These are phyloP conservation scores for Penicillium sp. DNA, from an alignment of 2,329 filamentous ascomycete genomes.

Conservation along the genomic window DNA sequence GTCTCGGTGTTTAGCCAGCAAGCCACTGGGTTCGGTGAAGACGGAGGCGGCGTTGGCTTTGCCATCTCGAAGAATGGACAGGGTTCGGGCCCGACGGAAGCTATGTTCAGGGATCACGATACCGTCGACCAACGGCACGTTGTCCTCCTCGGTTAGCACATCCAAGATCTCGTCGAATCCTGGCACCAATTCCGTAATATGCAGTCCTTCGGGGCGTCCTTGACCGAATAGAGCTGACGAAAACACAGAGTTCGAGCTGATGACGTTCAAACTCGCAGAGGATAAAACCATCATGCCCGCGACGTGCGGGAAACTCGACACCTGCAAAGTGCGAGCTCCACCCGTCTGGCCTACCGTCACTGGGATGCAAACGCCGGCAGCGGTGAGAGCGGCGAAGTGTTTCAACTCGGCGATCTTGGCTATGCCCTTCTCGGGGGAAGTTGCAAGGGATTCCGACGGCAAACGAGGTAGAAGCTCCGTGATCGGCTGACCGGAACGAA, in stretches of 20 bases:
- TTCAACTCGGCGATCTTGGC: conserved; percentile 68
- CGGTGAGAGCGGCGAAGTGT: conserved; percentile 82
- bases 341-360: conserved; percentile 74
- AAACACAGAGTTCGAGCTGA: conserved; percentile 93
- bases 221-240: conserved; percentile 89
- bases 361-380: conserved; percentile 75
- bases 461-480: conserved; percentile 77
- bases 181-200: conserved; percentile 78
- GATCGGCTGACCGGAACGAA: conserved; percentile 69
- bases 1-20: conserved; percentile 84
- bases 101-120: conserved; percentile 96
- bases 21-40: conserved; percentile 79
- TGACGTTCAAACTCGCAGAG: conserved; percentile 73
- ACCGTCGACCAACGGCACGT: conserved; percentile 80
- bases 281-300: conserved; percentile 92
- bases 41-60: conserved; percentile 73
- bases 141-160: conserved; percentile 82
- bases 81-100: conserved; percentile 82
- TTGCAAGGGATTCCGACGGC: conserved; percentile 67
- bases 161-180: conserved; percentile 80
- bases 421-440: conserved; percentile 72
- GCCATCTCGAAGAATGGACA: conserved; percentile 79
- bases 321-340: conserved; percentile 68
- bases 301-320: conserved; percentile 96
- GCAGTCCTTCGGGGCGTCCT: conserved; percentile 74